Percentiles rank a stretch among this genome's conserved stretches.
Conservation (phyloP, 306 rosid species). For the Biancaea sappan region DNA sequence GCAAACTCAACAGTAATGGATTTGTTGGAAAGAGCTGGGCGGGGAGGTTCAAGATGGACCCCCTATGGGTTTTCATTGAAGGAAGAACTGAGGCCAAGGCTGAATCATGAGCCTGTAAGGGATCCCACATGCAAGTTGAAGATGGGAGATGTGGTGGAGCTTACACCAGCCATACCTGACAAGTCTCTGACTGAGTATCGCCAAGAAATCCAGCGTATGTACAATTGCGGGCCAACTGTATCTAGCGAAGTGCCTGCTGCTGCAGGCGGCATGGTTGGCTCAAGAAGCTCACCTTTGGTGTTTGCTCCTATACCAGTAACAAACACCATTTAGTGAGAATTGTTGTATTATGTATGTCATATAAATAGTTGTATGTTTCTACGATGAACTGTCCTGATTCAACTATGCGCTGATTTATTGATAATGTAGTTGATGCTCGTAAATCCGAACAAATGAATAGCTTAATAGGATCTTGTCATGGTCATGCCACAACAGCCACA, state of each 20-base stretch:
- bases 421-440: conserved; percentile 27
- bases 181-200: conserved; percentile 80
- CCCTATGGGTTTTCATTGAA: conserved; percentile 76
- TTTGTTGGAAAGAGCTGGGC: conserved; percentile 68
- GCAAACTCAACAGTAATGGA: conserved; percentile 71
- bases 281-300: conserved; percentile 57
- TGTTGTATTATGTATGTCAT: conserved; percentile 48
- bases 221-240: conserved; percentile 64
- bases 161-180: conserved; percentile 78
- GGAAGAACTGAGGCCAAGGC: conserved; percentile 92
- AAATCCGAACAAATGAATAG: too few species aligned
- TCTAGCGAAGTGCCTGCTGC: conserved; percentile 52
- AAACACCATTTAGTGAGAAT: conserved; percentile 23
- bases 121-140: conserved; percentile 79
- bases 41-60: conserved; percentile 67
- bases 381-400: conserved; percentile 46
- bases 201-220: conserved; percentile 97
- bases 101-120: conserved; percentile 69
- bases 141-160: conserved; percentile 95
- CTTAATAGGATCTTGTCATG: too few species aligned
- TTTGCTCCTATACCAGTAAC: conserved; percentile 9
- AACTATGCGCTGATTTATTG: conserved; percentile 39
- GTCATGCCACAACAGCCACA: too few species aligned
- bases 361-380: conserved; percentile 39
- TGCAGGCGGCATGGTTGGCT: conserved; percentile 57